Evolutionary conservation across 345 rosid species (phyloP), one percentile per base, ranked within the genome.

Genomic region (Sonneratia caseolaris): DNA sequence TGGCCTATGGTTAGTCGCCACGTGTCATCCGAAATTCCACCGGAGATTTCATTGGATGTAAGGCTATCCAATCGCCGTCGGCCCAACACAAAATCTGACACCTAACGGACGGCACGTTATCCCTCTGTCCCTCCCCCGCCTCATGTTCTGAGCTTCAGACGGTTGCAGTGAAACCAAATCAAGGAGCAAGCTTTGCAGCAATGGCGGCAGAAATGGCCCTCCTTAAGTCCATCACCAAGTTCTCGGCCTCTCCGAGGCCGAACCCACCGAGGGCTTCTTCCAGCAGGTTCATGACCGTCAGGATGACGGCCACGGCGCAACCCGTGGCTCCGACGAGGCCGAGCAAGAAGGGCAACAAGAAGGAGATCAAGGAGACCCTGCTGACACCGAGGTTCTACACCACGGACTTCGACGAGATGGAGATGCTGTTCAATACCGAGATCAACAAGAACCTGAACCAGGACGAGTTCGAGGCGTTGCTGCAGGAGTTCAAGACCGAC

Each of bases 381-480:
- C 69, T 95, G 78, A 72, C 97, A 1, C 97, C 99, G 38, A 86
- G 97, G 81, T 95, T 95, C 78, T 90, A 92, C 85, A 95, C 97
- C 38, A 95, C 99, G 3, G 97, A 95, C 75, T 95, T 95, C 74
- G 99, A 95, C 72, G 96, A 95, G 79, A 95, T 95, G 99, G 97
- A 95, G 84, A 84, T 86, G 68, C 96, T 95, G 57, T 95, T 92
- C 90, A 95, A 95, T 80, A 74, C 92, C 1, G 89, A 95, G 81
- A 92, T 95, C 62, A 95, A 95, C 93, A 92, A 86, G 92, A 83
- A 92, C 77, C 84, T 95, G 35, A 86, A 92, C 83, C 82, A 95
- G 83, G 75, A 76, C 11, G 98, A 95, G 73, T 95, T 95, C 72
- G 88, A 80, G 62, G 99, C 99, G 8, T 84, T 95, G 76, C 87